Percentiles rank a stretch among this genome's conserved stretches.
phyloP scores from a whole-genome alignment of 139 green algal species.

The Diplosphaera chodatii region DNA sequence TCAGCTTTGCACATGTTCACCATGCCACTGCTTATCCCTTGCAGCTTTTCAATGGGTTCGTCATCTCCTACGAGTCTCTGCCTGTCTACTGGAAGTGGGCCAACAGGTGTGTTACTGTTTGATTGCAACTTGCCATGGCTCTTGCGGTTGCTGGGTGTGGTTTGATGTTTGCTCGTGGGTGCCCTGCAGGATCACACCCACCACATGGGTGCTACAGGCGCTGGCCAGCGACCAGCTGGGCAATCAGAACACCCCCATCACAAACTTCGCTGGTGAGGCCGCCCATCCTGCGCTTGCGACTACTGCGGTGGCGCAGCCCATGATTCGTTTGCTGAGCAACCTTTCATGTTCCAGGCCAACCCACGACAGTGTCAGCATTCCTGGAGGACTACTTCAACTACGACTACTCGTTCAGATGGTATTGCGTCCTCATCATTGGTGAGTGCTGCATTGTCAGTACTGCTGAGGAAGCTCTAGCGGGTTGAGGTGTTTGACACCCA shows the following conservation, averaged over 20 bases:
- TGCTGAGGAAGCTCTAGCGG: too few species aligned
- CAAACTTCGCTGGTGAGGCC: not conserved
- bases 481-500: too few species aligned
- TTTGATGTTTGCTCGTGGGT: too few species aligned
- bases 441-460: too few species aligned
- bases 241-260: conserved; percentile 15
- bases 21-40: too few species aligned
- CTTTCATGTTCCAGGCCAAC: too few species aligned
- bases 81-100: conserved; percentile 64
- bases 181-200: conserved; percentile 30
- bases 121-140: too few species aligned
- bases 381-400: conserved; percentile 54
- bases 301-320: too few species aligned
- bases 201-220: conserved; percentile 56
- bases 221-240: conserved; percentile 44
- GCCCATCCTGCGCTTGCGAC: not conserved
- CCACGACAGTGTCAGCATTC: conserved; percentile 33
- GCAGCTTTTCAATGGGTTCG: conserved; percentile 72
- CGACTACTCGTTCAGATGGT: conserved; percentile 51
- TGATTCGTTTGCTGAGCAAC: too few species aligned
- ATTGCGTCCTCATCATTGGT: conserved; percentile 25
- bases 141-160: too few species aligned
- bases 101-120: conserved; percentile 39
- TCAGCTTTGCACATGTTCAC: too few species aligned
- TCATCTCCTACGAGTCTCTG: conserved; percentile 65